A percentile compares a stretch with the other conserved stretches of the same genome.
These are phyloP conservation scores for Suillus cothurnatus DNA, from an alignment of 768 basidiomycete genomes.

Conservation along the genomic window DNA sequence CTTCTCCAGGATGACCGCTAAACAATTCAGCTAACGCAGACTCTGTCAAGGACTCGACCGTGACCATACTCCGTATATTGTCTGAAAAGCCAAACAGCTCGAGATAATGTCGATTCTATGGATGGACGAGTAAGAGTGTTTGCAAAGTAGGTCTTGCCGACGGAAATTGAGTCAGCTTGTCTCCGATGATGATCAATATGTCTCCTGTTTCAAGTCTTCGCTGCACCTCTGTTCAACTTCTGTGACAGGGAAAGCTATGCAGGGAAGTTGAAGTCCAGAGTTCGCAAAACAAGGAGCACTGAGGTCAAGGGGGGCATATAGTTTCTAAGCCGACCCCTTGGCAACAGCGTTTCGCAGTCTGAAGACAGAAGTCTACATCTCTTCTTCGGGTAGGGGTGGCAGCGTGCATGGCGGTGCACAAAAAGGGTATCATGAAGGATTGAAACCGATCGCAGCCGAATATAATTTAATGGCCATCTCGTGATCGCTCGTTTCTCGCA, in stretches of 20 bases:
- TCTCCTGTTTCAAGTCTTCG: background rate
- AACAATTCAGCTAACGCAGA: background rate
- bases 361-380: no score
- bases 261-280: background rate
- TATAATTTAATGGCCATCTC: no score
- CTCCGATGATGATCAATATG: no score
- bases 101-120: no score
- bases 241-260: background rate
- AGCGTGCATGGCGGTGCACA: no score
- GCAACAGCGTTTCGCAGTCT: background rate
- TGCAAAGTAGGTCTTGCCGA: no score
- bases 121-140: no score
- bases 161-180: no score
- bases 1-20: background rate
- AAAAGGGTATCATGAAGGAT: no score
- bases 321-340: background rate
- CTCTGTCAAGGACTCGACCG: background rate
- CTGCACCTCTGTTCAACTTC: background rate
- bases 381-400: no score
- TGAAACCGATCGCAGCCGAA: no score
- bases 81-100: background rate
- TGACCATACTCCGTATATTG: background rate
- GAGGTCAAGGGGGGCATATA: background rate
- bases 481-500: constrained; percentile 29
- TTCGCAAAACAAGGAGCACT: background rate